Evolutionary conservation across 208 protist genomes (phyloP).

Genomic region (Leishmania guyanensis): DNA sequence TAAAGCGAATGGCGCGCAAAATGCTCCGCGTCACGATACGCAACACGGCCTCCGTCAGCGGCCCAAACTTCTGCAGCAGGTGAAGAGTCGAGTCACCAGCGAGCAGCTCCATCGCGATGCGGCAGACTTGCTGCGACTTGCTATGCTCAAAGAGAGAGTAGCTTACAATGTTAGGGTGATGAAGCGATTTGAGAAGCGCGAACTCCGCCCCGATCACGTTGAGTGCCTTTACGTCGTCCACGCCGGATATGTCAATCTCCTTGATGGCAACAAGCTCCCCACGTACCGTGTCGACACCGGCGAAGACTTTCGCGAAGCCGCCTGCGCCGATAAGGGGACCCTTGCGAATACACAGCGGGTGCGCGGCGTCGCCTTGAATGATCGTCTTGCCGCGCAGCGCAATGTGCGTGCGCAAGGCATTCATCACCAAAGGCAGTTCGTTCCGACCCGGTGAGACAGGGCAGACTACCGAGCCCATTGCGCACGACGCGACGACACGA

Average conservation of each 20-base stretch:
- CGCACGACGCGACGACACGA: slow-evolving; percentile 30
- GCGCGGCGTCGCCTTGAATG: slow-evolving; percentile 60
- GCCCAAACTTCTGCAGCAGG: slow-evolving; percentile 81
- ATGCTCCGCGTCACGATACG: slow-evolving; percentile 73
- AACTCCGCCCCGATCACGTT: slow-evolving; percentile 86
- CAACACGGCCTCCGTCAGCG: slow-evolving; percentile 79
- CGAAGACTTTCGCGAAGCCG: slow-evolving; percentile 87
- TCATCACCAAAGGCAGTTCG: slow-evolving; percentile 57
- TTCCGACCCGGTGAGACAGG: slow-evolving; percentile 34
- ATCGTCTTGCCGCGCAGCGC: slow-evolving; percentile 66
- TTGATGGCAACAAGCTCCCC: slow-evolving; percentile 90
- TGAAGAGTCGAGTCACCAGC: slow-evolving; percentile 83
- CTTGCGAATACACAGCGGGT: slow-evolving; percentile 71
- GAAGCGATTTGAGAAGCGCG: slow-evolving; percentile 76
- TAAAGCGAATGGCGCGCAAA: slow-evolving; percentile 81
- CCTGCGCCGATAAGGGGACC: slow-evolving; percentile 79
- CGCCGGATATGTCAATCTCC: slow-evolving; percentile 80
- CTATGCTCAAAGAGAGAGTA: slow-evolving; percentile 91
- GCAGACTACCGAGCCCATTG: slow-evolving; percentile 29
- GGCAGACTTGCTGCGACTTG: slow-evolving; percentile 82
- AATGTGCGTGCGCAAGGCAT: slow-evolving; percentile 57
- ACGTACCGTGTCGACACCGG: slow-evolving; percentile 78
- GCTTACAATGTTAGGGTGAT: slow-evolving; percentile 88
- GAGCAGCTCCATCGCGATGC: slow-evolving; percentile 90
- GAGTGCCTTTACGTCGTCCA: slow-evolving; percentile 72